These are phyloP conservation scores for Nemania sp. DNA, from an alignment of 2,329 filamentous ascomycete genomes.

Conservation along the genomic window DNA sequence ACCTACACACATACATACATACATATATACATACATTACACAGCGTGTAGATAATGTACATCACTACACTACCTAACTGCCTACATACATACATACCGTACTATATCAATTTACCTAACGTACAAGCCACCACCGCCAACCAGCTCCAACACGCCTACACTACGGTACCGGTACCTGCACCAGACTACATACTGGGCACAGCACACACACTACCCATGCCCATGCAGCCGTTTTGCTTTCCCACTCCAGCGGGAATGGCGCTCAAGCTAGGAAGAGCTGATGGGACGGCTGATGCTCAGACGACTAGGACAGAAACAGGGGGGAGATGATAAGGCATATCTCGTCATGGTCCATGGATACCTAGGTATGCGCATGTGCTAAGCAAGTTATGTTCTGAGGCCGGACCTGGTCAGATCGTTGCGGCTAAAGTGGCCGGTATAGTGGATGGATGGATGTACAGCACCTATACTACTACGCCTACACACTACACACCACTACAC, in stretches of 20 bases:
- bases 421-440: conserved; percentile 6
- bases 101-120: no score
- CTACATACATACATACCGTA: no score
- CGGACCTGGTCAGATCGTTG: not conserved
- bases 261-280: conserved; percentile 34
- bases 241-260: conserved; percentile 25
- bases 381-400: conserved; percentile 10
- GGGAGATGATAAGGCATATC: not conserved
- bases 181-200: not conserved
- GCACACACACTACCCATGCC: not conserved
- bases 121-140: no score
- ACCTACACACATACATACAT: no score
- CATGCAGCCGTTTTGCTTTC: conserved; percentile 1
- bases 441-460: conserved; percentile 1
- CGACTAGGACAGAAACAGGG: not conserved
- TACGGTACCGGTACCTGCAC: not conserved
- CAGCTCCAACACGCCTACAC: not conserved
- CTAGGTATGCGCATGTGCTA: conserved; percentile 6
- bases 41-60: not conserved
- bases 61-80: no score
- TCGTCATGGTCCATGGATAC: conserved; percentile 24
- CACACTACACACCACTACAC: not conserved
- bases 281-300: conserved; percentile 33
- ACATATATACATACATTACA: not conserved
- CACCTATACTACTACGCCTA: not conserved